Conservation (phyloP, 2,329 filamentous ascomycete species). For the Cladosporium cucumerinum region DNA sequence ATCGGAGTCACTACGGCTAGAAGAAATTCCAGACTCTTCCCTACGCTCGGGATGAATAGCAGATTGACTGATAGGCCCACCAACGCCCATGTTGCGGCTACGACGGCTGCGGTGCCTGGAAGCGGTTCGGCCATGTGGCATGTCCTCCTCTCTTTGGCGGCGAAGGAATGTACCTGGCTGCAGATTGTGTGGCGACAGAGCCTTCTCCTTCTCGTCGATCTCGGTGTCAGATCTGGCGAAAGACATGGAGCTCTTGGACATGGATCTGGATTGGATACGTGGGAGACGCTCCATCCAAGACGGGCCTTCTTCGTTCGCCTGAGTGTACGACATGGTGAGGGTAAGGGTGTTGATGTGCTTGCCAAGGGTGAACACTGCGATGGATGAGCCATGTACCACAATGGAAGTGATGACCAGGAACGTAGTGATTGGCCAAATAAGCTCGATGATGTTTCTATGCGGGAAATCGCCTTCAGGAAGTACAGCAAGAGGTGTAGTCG, state of each 20-base stretch:
- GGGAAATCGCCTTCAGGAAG: conserved; percentile 57
- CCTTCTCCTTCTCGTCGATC: conserved; percentile 50
- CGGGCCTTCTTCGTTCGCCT: conserved; percentile 80
- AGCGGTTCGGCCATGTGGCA: conserved; percentile 59
- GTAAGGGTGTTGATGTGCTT: conserved; percentile 97
- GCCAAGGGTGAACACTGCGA: conserved; percentile 94
- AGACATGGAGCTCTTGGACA: conserved; percentile 76
- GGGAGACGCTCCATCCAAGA: conserved; percentile 95
- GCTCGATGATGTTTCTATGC: conserved; percentile 68
- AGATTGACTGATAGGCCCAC: conserved; percentile 84
- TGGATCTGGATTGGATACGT: conserved; percentile 75
- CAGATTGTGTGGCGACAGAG: conserved; percentile 49
- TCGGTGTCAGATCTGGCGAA: conserved; percentile 64
- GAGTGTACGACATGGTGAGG: conserved; percentile 93
- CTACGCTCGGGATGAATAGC: conserved; percentile 70
- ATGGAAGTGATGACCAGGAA: conserved; percentile 95
- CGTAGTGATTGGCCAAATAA: conserved; percentile 94
- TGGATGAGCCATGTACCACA: conserved; percentile 92
- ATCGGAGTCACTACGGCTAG: conserved; percentile 43
- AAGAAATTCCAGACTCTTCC: conserved; percentile 31
- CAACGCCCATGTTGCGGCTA: conserved; percentile 67
- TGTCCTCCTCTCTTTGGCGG: conserved; percentile 73
- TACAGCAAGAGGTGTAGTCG: conserved; percentile 68
- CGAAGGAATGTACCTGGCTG: conserved; percentile 74
- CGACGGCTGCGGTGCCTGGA: conserved; percentile 61